A percentile compares a stretch with the other conserved stretches of the same genome.
These are phyloP conservation scores for Hemileccinum rubropunctum DNA, from an alignment of 768 basidiomycete genomes.

Conservation along the genomic window DNA sequence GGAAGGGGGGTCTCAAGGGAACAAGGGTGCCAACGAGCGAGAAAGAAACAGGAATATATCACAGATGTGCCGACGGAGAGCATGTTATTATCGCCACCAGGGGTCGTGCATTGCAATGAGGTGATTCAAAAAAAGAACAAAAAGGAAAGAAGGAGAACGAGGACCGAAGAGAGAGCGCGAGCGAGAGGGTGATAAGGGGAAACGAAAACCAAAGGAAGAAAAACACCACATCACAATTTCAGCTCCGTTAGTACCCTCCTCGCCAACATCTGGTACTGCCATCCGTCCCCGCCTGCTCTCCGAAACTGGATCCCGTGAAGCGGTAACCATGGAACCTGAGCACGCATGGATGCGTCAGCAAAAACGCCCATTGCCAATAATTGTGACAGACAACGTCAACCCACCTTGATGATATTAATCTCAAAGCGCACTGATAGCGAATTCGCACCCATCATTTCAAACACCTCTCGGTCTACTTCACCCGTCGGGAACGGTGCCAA, in stretches of 20 bases:
- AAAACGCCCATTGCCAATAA: too few species aligned
- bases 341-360: background rate
- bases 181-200: too few species aligned
- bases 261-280: slow-evolving; percentile 98
- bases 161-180: too few species aligned
- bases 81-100: too few species aligned
- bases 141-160: background rate
- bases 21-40: too few species aligned
- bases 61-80: too few species aligned
- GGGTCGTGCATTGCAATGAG: too few species aligned
- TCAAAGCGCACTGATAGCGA: slow-evolving; percentile 91
- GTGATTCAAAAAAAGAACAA: too few species aligned
- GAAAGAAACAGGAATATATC: too few species aligned
- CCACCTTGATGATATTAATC: slow-evolving; percentile 94
- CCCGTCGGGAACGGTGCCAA: slow-evolving; percentile 60
- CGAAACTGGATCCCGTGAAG: slow-evolving; percentile 96
- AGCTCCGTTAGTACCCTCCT: slow-evolving; percentile 84
- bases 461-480: slow-evolving; percentile 63
- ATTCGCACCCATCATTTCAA: slow-evolving; percentile 73
- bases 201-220: background rate
- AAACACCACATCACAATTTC: slow-evolving; percentile 55
- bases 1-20: too few species aligned
- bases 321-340: slow-evolving; percentile 87
- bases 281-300: slow-evolving; percentile 83
- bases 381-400: slow-evolving; percentile 21